Base-by-base conservation (phyloP, 2,329 filamentous ascomycete species). In the Berkeleyomyces basicola region DNA sequence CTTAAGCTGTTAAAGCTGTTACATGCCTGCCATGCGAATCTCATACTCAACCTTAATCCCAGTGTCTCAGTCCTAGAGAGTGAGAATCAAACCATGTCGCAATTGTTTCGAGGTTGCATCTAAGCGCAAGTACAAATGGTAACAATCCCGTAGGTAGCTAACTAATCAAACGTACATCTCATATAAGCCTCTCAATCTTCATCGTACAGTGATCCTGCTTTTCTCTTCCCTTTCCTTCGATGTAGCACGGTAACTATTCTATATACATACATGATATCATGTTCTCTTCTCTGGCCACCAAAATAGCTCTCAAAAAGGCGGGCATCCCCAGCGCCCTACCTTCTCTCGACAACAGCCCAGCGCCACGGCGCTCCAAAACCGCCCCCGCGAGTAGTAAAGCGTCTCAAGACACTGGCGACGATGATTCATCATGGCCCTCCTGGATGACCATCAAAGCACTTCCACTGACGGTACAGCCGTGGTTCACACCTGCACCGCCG, bases 301-400 rank as follows among this genome's bases (percentile, higher is more conserved):
- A 83, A 71, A 72, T 83, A 66, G 81, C 80, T 65, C 74, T 84
- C 67, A 80, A 76, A 66, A 82, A 81, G 69, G 76, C 76, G 59
- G 81, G 81, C 68, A 70, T 83, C 62, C 75, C 78, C 46, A 77
- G 74, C 70, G 73, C 82, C 67, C 71, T 76, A 57, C 71, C 83
- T 63, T 73, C 78, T 70, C 72, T 77, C 65, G 59, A 66, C 62
- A 55, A 59, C 65, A 64, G 71, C 62, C 49, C 65, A 44, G 44
- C 58, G 65, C 64, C 71, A 62, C 62, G 44, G 3, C 46, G 55
- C n/a, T 16, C 43, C 6, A 51, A 64, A 14, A 62, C 16, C 23
- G 66, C 67, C 42, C 66, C 70, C 65, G 66, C 71, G 37, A 67
- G 67, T 2, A 67, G 66, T 42, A 66, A 63, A 4, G 67, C 67